Evolutionary conservation across 225 moss, liverwort and hornwort genomes (phyloP).

Genomic region (Pleurozium schreberi): DNA sequence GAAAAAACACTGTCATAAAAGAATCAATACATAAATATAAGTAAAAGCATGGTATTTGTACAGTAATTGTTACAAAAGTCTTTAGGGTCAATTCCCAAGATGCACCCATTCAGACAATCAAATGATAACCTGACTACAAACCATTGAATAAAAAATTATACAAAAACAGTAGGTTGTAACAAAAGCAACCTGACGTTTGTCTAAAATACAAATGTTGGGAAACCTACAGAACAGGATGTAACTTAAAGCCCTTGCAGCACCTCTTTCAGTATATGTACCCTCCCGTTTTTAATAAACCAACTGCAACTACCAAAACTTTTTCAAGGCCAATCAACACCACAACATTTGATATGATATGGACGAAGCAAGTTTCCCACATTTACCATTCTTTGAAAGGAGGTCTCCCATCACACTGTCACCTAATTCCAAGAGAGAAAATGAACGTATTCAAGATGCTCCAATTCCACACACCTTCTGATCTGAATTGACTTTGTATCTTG

Average conservation of each 20-base stretch:
- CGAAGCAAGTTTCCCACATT: background rate
- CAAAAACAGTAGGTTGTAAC: background rate
- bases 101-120: background rate
- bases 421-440: background rate
- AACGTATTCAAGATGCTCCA: background rate
- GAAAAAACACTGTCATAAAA: background rate
- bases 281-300: background rate
- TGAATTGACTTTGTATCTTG: background rate
- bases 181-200: background rate
- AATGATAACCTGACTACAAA: background rate
- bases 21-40: background rate
- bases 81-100: background rate
- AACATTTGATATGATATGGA: too few species aligned
- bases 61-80: slow-evolving; percentile 11
- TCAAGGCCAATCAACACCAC: background rate
- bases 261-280: background rate
- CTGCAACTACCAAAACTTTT: slow-evolving; percentile 24
- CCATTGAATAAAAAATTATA: background rate
- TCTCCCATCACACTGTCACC: background rate
- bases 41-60: background rate
- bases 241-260: background rate
- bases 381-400: background rate
- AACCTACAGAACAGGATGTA: slow-evolving; percentile 7
- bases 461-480: background rate
- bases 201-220: slow-evolving; percentile 7